These are phyloP conservation scores for Rehmannia glutinosa DNA, from an alignment of 257 asterid species.

Conservation along the genomic window DNA sequence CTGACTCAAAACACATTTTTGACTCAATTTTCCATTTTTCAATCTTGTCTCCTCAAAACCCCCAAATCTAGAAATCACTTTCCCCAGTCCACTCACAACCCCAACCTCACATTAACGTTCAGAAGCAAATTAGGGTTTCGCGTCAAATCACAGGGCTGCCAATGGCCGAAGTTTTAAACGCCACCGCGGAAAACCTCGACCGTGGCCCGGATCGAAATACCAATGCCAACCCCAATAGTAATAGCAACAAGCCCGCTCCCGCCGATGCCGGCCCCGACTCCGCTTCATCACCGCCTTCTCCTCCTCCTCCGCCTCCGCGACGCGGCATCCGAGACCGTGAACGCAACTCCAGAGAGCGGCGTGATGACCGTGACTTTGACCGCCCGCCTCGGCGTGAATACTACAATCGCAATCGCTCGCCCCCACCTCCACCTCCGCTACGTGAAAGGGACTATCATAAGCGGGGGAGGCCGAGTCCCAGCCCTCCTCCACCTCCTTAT, in stretches of 20 bases:
- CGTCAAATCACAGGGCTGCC: slow-evolving; percentile 9
- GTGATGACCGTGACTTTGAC: slow-evolving; percentile 77
- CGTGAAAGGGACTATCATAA: slow-evolving; percentile 66
- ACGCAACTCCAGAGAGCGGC: slow-evolving; percentile 66
- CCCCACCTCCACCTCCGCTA: slow-evolving; percentile 65
- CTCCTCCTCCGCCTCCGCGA: slow-evolving; percentile 54
- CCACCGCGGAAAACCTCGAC: slow-evolving; percentile 35
- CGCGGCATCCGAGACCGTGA: slow-evolving; percentile 55
- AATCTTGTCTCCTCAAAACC: too few relatives aligned
- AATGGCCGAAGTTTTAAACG: slow-evolving; percentile 49
- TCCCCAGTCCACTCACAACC: too few relatives aligned
- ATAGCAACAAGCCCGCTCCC: slow-evolving; percentile 34
- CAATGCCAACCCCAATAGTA: slow-evolving; percentile 14
- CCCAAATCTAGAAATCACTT: too few relatives aligned
- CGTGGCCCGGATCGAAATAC: slow-evolving; percentile 23
- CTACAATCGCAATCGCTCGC: slow-evolving; percentile 73
- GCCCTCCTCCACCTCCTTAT: slow-evolving; percentile 90
- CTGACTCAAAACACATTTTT: too few relatives aligned
- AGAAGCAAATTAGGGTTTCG: slow-evolving; percentile 34
- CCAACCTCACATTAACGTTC: too few relatives aligned
- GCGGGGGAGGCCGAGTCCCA: slow-evolving; percentile 69
- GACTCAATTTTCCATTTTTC: too few relatives aligned
- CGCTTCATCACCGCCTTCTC: slow-evolving; percentile 71
- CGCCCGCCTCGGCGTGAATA: slow-evolving; percentile 64
- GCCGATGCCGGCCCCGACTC: slow-evolving; percentile 32